Evolutionary conservation across 768 basidiomycete genomes (phyloP), one percentile per base, ranked within the genome.

Genomic region (Suillus paluster): DNA sequence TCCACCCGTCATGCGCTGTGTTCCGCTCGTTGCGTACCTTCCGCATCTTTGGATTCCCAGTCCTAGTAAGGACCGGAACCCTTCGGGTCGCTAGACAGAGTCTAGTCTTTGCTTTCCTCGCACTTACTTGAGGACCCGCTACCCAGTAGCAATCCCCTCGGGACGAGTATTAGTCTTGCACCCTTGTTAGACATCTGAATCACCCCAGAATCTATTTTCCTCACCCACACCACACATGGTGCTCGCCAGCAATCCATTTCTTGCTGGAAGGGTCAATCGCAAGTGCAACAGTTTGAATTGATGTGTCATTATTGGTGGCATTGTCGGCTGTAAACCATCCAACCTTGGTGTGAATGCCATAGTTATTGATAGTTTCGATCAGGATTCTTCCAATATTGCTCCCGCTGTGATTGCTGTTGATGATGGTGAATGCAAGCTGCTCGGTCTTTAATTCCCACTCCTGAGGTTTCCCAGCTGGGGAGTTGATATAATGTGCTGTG

Each of bases 401-500:
- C 2, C 66, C 63, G 8, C 60, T 46, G 27, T 67, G 66, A 9
- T 60, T 58, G 19, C 66, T 60, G 4, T 58, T 57, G 21, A 67
- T 25, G 15, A 48, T 39, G 48, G 34, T 62, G 52, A 64, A 67
- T 2, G 66, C 66, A 9, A 67, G 30, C 30, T 30, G 30, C 30
- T 30, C 6, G 30, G 30, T 30, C 30, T 30, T 30, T 30, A 30
- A 30, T 30, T 30, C 6, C 30, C 66, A 67, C 15, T 67, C 56
- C n/a, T 67, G 50, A 8, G 66, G 66, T 7, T 54, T 60, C 38
- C 62, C 60, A 17, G 23, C 19, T 7, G 38, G 48, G 25, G 36
- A 36, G 36, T 36, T 11, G 17, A 66, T 62, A 56, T 67, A 68
- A 38, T 68, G 68, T 2, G 63, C 67, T 10, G 67, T 68, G n/a